Conservation (phyloP, 169 alveolate species). For the Theileria parva region DNA sequence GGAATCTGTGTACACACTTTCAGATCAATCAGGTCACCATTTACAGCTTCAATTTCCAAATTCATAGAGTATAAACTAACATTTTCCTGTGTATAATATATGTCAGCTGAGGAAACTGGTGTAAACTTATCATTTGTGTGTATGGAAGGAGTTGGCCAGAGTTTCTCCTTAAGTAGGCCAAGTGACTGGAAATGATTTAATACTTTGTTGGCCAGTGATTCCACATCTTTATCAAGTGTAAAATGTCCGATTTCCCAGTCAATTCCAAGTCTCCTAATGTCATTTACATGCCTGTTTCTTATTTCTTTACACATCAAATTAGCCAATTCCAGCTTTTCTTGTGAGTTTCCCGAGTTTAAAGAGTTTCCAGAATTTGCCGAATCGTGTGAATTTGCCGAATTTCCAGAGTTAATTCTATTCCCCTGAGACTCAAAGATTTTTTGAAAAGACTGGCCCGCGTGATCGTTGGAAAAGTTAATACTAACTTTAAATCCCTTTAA, state of each 20-base stretch:
- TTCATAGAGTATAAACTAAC: background rate
- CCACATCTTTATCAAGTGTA: constrained; percentile 29
- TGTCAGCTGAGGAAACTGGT: constrained; percentile 29
- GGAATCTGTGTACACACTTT: constrained; percentile 18
- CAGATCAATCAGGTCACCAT: background rate
- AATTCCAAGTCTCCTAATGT: constrained; percentile 31
- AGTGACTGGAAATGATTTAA: constrained; percentile 17
- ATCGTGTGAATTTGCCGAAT: too few relatives aligned
- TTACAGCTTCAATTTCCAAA: background rate
- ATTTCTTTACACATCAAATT: constrained; percentile 1
- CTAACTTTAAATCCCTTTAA: constrained; percentile 14
- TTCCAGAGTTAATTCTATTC: too few relatives aligned
- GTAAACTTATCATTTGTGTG: background rate
- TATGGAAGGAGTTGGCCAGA: constrained; percentile 38
- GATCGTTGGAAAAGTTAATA: constrained; percentile 52
- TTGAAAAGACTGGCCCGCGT: constrained; percentile 62
- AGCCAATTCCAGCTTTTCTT: constrained; percentile 18
- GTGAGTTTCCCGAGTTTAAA: background rate
- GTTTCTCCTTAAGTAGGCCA: constrained; percentile 8
- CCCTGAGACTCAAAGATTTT: background rate
- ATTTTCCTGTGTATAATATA: background rate
- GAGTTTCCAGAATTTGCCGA: too few relatives aligned
- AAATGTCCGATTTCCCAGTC: constrained; percentile 42
- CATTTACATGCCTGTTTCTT: constrained; percentile 15
- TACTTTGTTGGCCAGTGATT: constrained; percentile 25